Evolutionary conservation across 2,329 filamentous ascomycete genomes (phyloP).

Genomic region (Chaetomiaceae sp.): DNA sequence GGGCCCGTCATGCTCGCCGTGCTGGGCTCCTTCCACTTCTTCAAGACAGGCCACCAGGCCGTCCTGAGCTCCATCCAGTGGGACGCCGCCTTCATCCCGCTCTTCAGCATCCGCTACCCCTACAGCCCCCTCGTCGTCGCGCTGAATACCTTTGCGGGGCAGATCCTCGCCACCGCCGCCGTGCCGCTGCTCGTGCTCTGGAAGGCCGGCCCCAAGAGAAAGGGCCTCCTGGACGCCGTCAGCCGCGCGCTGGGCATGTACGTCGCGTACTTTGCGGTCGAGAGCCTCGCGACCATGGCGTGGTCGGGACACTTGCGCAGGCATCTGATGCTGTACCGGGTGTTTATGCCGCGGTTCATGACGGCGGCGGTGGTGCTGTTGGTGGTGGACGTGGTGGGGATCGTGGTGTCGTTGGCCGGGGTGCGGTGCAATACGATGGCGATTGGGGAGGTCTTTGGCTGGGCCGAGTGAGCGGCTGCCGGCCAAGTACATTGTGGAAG

Average conservation of each 20-base stretch:
- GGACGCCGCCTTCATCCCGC: conserved; percentile 89
- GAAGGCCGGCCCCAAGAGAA: conserved; percentile 77
- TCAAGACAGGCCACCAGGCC: conserved; percentile 96
- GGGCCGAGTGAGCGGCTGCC: conserved; percentile 44
- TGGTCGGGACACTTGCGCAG: conserved; percentile 85
- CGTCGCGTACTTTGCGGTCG: conserved; percentile 73
- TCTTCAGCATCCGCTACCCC: conserved; percentile 78
- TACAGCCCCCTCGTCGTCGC: conserved; percentile 79
- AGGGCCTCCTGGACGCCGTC: conserved; percentile 64
- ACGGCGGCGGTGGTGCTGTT: conserved; percentile 67
- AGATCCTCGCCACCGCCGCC: conserved; percentile 74
- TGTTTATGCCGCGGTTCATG: conserved; percentile 91
- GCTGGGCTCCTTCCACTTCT: conserved; percentile 92
- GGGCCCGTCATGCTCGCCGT: conserved; percentile 80
- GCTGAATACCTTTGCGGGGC: conserved; percentile 84
- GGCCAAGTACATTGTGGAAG: no score
- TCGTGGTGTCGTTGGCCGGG: conserved; percentile 68
- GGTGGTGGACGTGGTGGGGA: conserved; percentile 70
- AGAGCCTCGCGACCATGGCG: conserved; percentile 80
- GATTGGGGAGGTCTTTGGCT: conserved; percentile 86
- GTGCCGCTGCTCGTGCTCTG: conserved; percentile 81
- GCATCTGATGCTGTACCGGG: conserved; percentile 93
- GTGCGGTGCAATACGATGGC: conserved; percentile 72
- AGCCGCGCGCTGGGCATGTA: conserved; percentile 70
- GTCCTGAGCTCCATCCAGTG: conserved; percentile 85